Evolutionary conservation across 202 grass and related monocot species (phyloP), one percentile per base, ranked within the genome.

Genomic region (Digitaria exilis): DNA sequence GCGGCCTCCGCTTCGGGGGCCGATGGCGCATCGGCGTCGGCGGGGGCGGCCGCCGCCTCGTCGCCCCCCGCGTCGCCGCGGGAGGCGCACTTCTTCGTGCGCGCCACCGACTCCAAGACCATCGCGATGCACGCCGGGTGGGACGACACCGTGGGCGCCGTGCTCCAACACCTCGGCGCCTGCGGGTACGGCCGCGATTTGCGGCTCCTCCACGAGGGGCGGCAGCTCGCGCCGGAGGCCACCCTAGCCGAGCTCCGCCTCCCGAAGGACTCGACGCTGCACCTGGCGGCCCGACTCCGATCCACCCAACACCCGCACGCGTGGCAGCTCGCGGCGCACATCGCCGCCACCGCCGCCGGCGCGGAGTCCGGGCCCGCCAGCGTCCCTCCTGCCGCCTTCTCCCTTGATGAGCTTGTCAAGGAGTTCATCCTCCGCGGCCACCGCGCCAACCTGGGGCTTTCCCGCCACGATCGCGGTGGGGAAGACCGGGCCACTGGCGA

Each of bases 241-340:
- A 93, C 92, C 73, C 81, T 98, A 63, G 87, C 80, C 5, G 60
- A 51, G 7, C 90, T 86, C 71, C 21, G 28, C 46, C 84, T 99
- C 25, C 74, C 57, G 64, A 75, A 81, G 16, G 96, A 96, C 73
- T 92, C 91, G 32, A 91, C 84, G 19, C 85, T 99, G 2, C 88
- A 99, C 48, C 91, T 96, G 41, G 51, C 73, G 2, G 75, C 88
- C 3, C 91, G 93, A 9, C 96, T 99, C 71, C 90, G 96, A 41
- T 95, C 92, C 73, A 99, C 96, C 17, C 84, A 58, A 17, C 78
- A 90, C 45, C 93, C 96, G 12, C 58, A 75, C 17, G 91, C 91
- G 8, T 99, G 96, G 96, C 93, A 90, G 87, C 83, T 94, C 78
- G 96, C 83, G 9, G 82, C 87, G 41, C 88, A 94, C 84, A 93